phyloP scores from a whole-genome alignment of 202 grass and related monocot genomes.

The Brachypodium distachyon region DNA sequence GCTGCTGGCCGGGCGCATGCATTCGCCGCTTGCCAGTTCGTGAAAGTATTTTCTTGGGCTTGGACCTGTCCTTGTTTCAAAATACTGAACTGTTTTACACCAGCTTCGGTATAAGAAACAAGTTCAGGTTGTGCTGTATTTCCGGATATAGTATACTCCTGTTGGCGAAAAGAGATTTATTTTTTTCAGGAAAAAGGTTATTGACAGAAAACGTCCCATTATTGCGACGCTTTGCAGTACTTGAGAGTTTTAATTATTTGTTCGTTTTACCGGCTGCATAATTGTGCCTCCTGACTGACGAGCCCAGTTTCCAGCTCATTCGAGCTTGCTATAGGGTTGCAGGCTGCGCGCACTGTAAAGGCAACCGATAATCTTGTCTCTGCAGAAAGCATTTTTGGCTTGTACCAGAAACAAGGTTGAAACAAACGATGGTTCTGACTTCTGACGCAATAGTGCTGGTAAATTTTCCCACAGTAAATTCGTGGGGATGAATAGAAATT shows the following conservation, averaged over 20 bases:
- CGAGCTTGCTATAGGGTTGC: constrained; percentile 4
- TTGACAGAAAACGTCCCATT: neutral
- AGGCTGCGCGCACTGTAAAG: constrained; percentile 39
- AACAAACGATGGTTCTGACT: neutral
- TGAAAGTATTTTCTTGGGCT: neutral
- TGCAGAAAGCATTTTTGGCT: constrained; percentile 23
- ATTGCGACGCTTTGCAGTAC: constrained; percentile 8
- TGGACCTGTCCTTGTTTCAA: too few relatives aligned
- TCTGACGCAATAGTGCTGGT: neutral
- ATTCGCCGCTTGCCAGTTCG: neutral
- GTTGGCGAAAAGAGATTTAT: neutral
- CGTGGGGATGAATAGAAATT: too few relatives aligned
- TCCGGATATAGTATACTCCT: too few relatives aligned
- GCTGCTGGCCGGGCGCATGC: neutral
- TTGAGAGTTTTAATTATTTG: constrained; percentile 11
- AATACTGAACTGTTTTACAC: too few relatives aligned
- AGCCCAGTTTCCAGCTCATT: constrained; percentile 42
- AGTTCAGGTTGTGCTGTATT: too few relatives aligned
- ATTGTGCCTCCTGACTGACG: constrained; percentile 22
- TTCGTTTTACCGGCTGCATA: constrained; percentile 17
- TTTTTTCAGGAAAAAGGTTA: too few relatives aligned
- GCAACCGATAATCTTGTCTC: neutral
- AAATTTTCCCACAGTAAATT: too few relatives aligned
- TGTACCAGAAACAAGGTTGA: neutral
- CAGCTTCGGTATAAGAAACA: too few relatives aligned